These are phyloP conservation scores for Metschnikowia gelsemii DNA, from an alignment of 805 yeast genomes.

Conservation along the genomic window DNA sequence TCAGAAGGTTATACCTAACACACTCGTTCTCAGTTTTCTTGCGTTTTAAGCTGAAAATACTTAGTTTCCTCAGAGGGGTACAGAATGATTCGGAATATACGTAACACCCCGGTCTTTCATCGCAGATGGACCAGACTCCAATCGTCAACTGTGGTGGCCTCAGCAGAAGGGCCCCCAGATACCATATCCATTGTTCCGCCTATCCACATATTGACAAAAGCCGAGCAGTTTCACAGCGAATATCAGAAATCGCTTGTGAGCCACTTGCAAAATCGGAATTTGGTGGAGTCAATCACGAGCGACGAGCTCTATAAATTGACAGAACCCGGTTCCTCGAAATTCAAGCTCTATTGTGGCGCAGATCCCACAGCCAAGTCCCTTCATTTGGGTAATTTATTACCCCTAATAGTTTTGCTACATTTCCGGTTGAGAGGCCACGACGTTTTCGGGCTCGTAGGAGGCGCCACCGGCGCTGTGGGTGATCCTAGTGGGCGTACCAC, in stretches of 20 bases:
- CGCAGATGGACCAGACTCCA: conserved; percentile 9
- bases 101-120: not conserved
- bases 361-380: conserved; percentile 91
- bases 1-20: too few relatives aligned
- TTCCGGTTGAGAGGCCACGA: conserved; percentile 82
- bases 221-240: conserved; percentile 24
- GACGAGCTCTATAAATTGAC: conserved; percentile 39
- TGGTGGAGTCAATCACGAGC: conserved; percentile 39
- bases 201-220: conserved; percentile 27
- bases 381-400: conserved; percentile 88
- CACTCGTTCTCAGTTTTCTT: too few relatives aligned
- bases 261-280: conserved; percentile 35
- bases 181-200: conserved; percentile 43
- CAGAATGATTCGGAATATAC: conserved; percentile 2
- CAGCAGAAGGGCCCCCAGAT: conserved; percentile 25
- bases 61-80: too few relatives aligned
- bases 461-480: conserved; percentile 95
- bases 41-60: too few relatives aligned
- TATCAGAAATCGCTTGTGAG: conserved; percentile 33
- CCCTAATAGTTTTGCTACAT: conserved; percentile 80
- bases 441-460: conserved; percentile 83
- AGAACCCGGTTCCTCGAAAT: conserved; percentile 27
- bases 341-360: conserved; percentile 86
- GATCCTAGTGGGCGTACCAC: conserved; percentile 92
- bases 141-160: conserved; percentile 10